phyloP scores from a whole-genome alignment of 2,329 filamentous ascomycete genomes.

The Colletotrichum tropicicola region DNA sequence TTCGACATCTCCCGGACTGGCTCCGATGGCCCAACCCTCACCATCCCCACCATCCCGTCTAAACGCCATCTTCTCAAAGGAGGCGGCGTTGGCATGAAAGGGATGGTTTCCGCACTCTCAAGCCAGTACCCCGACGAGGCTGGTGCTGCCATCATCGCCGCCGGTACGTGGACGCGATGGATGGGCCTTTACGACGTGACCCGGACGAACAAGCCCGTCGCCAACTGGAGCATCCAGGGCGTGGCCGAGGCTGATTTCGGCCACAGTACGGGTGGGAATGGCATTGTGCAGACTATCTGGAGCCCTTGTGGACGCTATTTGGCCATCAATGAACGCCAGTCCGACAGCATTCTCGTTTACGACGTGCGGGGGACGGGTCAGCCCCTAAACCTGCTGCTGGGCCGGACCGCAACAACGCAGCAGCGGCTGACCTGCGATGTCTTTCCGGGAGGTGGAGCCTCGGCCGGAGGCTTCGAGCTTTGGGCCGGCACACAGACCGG shows the following conservation, averaged over 20 bases:
- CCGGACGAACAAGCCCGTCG: conserved; percentile 61
- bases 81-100: conserved; percentile 71
- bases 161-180: conserved; percentile 71
- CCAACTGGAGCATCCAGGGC: conserved; percentile 68
- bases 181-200: conserved; percentile 70
- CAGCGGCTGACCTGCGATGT: conserved; percentile 66
- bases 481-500: conserved; percentile 69
- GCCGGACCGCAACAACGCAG: conserved; percentile 60
- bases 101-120: conserved; percentile 65
- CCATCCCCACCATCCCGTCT: conserved; percentile 69
- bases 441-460: conserved; percentile 52
- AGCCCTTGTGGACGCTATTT: conserved; percentile 71
- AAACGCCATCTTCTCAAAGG: conserved; percentile 67
- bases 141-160: conserved; percentile 57
- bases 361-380: conserved; percentile 68
- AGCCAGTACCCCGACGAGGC: conserved; percentile 48
- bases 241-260: conserved; percentile 52
- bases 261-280: conserved; percentile 64
- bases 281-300: conserved; percentile 69
- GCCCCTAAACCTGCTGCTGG: conserved; percentile 63
- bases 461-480: conserved; percentile 63
- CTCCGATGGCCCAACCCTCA: conserved; percentile 58
- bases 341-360: conserved; percentile 66
- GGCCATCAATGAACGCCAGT: conserved; percentile 67
- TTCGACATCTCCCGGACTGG: conserved; percentile 67